phyloP scores from a whole-genome alignment of 2,329 filamentous ascomycete genomes.

The Arthrocladium fulminans region DNA sequence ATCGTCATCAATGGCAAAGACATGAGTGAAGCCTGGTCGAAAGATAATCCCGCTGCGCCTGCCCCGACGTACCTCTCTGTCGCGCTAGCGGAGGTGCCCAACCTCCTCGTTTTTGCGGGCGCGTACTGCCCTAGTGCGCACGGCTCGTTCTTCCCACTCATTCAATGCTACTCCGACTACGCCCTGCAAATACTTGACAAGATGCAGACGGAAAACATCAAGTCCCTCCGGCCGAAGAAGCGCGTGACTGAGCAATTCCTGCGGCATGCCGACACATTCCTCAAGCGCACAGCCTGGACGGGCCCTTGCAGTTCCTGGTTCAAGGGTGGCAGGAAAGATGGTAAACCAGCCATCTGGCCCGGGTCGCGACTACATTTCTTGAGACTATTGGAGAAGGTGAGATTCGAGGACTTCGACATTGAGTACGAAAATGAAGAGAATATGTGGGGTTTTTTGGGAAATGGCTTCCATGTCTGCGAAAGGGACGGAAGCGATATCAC shows the following conservation, averaged over 20 bases:
- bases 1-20: too few species aligned
- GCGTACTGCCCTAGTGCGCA: slow-evolving; percentile 24
- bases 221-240: slow-evolving; percentile 17
- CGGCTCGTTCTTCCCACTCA: slow-evolving; percentile 24
- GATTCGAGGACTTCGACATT: slow-evolving; percentile 38
- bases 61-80: slow-evolving; percentile 13
- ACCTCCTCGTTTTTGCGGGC: slow-evolving; percentile 24
- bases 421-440: slow-evolving; percentile 31
- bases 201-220: slow-evolving; percentile 21
- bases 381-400: slow-evolving; percentile 28
- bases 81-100: slow-evolving; percentile 20
- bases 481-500: slow-evolving; percentile 16
- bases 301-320: slow-evolving; percentile 17
- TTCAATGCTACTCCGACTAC: slow-evolving; percentile 21
- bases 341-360: slow-evolving; percentile 33
- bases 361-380: slow-evolving; percentile 34
- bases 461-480: slow-evolving; percentile 30
- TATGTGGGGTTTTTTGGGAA: slow-evolving; percentile 34
- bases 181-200: slow-evolving; percentile 23
- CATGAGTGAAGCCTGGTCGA: too few species aligned
- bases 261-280: slow-evolving; percentile 34
- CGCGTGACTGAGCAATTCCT: slow-evolving; percentile 26
- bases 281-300: slow-evolving; percentile 26
- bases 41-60: too few species aligned
- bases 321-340: slow-evolving; percentile 16